These are phyloP conservation scores for Passiflora organensis DNA, from an alignment of 345 rosid genomes.

Conservation along the genomic window DNA sequence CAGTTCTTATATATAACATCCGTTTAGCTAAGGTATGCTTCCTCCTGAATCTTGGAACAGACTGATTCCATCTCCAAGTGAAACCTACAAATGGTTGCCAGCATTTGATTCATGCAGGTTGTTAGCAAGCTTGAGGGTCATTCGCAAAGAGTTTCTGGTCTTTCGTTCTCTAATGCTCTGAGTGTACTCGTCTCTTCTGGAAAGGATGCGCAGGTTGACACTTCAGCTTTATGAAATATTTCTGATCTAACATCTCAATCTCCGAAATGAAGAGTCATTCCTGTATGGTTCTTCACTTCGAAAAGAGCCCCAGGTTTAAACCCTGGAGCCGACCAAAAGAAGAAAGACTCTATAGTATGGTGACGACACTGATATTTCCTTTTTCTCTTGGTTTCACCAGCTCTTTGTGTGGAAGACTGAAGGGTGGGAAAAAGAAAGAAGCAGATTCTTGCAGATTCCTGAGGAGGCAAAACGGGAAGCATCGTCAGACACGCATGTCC, in stretches of 20 bases:
- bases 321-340: too few relatives aligned
- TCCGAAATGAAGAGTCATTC: too few relatives aligned
- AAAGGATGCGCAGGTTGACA: conserved; percentile 42
- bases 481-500: conserved; percentile 24
- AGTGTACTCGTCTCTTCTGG: conserved; percentile 42
- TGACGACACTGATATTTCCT: not conserved
- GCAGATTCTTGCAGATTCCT: conserved; percentile 24
- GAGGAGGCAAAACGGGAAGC: conserved; percentile 5
- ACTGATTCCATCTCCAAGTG: not conserved
- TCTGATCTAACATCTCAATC: too few relatives aligned
- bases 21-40: conserved; percentile 25
- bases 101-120: conserved; percentile 24
- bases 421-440: conserved; percentile 30
- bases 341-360: not conserved
- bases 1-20: conserved; percentile 31
- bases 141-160: conserved; percentile 31
- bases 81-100: not conserved
- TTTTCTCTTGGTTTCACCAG: conserved; percentile 19
- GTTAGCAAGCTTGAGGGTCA: conserved; percentile 38
- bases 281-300: too few relatives aligned
- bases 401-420: conserved; percentile 34
- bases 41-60: not conserved
- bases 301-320: too few relatives aligned
- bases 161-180: conserved; percentile 35
- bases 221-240: not conserved